Conservation (phyloP, 2,329 filamentous ascomycete genomes). For the Diaporthe sp. region DNA sequence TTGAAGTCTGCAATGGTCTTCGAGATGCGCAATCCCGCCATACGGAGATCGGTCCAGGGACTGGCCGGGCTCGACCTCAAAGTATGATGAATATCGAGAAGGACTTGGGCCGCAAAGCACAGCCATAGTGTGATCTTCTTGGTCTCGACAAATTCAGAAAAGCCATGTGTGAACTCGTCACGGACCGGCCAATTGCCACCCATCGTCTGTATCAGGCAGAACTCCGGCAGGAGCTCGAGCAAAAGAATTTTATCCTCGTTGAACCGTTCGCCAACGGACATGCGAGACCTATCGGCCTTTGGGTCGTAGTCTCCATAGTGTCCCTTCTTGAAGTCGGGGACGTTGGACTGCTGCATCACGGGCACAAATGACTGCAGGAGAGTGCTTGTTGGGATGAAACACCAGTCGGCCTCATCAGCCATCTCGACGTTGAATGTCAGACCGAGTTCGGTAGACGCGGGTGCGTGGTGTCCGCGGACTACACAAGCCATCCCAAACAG, state of each 20-base stretch:
- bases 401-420: neutral
- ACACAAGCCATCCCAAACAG: neutral
- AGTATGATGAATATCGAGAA: neutral
- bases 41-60: constrained; percentile 7
- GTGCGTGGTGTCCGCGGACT: neutral
- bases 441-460: neutral
- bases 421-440: neutral
- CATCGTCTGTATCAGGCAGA: neutral
- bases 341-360: neutral
- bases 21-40: neutral
- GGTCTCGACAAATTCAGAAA: neutral
- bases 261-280: neutral
- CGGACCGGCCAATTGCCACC: neutral
- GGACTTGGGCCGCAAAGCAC: neutral
- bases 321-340: neutral
- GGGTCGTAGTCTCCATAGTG: neutral
- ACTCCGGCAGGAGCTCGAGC: neutral
- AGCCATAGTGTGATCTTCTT: neutral
- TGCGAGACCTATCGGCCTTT: neutral
- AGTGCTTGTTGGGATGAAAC: neutral
- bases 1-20: constrained; percentile 5
- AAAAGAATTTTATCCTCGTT: neutral
- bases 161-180: neutral
- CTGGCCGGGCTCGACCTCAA: neutral
- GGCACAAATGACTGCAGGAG: neutral